Base-by-base conservation (phyloP, 2,329 filamentous ascomycete genomes). In the Knoxdaviesia capensis region DNA sequence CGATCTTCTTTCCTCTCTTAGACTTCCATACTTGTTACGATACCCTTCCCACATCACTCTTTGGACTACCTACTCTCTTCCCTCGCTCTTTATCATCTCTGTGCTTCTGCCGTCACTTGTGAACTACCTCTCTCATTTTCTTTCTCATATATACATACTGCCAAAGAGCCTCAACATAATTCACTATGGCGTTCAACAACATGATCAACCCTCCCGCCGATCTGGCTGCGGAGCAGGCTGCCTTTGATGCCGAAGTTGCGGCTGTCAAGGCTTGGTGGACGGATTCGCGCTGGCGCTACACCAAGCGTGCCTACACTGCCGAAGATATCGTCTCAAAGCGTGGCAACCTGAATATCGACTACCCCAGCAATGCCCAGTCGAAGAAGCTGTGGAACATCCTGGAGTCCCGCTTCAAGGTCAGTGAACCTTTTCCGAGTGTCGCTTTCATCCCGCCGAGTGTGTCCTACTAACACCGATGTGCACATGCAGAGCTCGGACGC, bases 251-350 rank as follows among this genome's bases (percentile, higher is more conserved):
- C 50, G 90, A 98, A 70, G 85, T 96, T 46, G 75, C 80, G 53
- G 76, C 80, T 50, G 80, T 96, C 51, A 84, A 94, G 73, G 65
- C 80, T 60, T 98, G 90, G 90, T 98, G 90, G 90, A 71, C 68
- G 42, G 83, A 92, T 53, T 74, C 85, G 44, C 74, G 90, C 69
- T 98, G 90, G 90, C 74, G 83, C 57, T 75, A 84, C 62, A 98
- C 90, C 52, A 87, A 82, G 65, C 74, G 90, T 45, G 79, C 90
- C 29, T 98, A 90, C 59, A 94, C 87, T 4, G 86, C 90, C 32
- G 90, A 96, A 69, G 83, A 93, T 64, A 96, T 98, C 55, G 90
- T 93, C 48, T 79, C 83, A 41, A 98, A 98, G 74, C 72, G 90
- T 55, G 90, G 90, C 44, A 87, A 81, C 54, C 66, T 98, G 53